Conservation (phyloP, 495 filamentous ascomycete genomes). For the Podospora anserina region DNA sequence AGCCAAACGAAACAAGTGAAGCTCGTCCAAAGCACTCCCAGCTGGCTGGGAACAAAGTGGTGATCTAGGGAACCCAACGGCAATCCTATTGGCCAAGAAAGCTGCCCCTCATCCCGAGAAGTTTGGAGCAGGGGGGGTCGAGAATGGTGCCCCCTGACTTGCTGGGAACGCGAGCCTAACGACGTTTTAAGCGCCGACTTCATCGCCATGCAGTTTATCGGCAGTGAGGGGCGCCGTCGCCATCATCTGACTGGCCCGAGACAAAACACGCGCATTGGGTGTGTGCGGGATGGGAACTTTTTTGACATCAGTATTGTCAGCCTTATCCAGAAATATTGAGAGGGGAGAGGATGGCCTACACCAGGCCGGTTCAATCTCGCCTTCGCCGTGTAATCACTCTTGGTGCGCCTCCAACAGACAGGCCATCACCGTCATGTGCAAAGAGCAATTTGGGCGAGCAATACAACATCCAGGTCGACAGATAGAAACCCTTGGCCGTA, state of each 20-base stretch:
- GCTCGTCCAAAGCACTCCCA: slow-evolving; percentile 19
- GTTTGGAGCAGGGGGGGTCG: slow-evolving; percentile 18
- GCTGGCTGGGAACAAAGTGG: slow-evolving; percentile 30
- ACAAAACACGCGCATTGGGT: slow-evolving; percentile 35
- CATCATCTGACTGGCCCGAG: slow-evolving; percentile 28
- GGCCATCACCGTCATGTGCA: neutral
- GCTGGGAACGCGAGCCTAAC: slow-evolving; percentile 30
- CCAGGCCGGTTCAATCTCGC: neutral
- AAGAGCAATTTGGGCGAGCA: neutral
- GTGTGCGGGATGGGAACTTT: slow-evolving; percentile 24
- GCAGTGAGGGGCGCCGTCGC: slow-evolving; percentile 28
- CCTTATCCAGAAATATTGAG: neutral
- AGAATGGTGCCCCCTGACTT: slow-evolving; percentile 25
- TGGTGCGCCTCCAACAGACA: neutral
- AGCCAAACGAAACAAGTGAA: slow-evolving; percentile 10
- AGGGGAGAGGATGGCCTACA: neutral
- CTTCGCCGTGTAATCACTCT: neutral
- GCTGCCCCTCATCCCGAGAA: slow-evolving; percentile 18
- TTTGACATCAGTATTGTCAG: neutral
- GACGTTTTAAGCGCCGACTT: slow-evolving; percentile 38
- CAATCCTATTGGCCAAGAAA: slow-evolving; percentile 23
- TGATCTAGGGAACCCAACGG: slow-evolving; percentile 8
- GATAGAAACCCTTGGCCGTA: neutral
- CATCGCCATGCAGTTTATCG: slow-evolving; percentile 34
- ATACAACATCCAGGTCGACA: neutral